These are phyloP conservation scores for Trichoderma koningiopsis DNA, from an alignment of 2,329 filamentous ascomycete species.

Conservation along the genomic window DNA sequence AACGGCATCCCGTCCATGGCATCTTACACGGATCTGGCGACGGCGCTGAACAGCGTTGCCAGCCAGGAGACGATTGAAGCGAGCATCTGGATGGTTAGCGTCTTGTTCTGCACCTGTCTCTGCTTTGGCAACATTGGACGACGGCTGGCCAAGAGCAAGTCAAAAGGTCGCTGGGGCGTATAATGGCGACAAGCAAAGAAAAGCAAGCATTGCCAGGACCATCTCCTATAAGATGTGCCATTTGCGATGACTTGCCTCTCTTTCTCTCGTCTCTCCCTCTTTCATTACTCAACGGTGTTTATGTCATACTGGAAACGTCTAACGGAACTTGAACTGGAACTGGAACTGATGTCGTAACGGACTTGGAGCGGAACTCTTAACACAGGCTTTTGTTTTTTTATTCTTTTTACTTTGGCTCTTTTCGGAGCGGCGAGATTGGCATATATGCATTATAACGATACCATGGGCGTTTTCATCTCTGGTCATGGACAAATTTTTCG, in stretches of 20 bases:
- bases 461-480: not conserved
- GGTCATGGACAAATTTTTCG: not conserved
- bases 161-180: constrained; percentile 51
- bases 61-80: constrained; percentile 68
- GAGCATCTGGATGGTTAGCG: constrained; percentile 87
- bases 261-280: not conserved
- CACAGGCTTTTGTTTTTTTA: not conserved
- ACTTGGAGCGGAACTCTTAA: not conserved
- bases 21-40: constrained; percentile 25
- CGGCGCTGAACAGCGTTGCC: constrained; percentile 53
- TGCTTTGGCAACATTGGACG: constrained; percentile 97
- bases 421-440: not conserved
- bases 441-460: constrained; percentile 17
- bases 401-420: not conserved
- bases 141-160: constrained; percentile 61
- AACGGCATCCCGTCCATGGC: not conserved
- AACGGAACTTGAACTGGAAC: not conserved
- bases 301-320: not conserved
- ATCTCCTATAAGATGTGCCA: not conserved
- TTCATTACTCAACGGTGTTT: not conserved
- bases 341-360: not conserved
- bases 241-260: not conserved
- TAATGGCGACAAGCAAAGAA: constrained; percentile 33
- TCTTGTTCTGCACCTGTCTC: constrained; percentile 90
- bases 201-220: not conserved